phyloP scores from a whole-genome alignment of 1,284 basidiomycete species.

The Gomphus sp. region DNA sequence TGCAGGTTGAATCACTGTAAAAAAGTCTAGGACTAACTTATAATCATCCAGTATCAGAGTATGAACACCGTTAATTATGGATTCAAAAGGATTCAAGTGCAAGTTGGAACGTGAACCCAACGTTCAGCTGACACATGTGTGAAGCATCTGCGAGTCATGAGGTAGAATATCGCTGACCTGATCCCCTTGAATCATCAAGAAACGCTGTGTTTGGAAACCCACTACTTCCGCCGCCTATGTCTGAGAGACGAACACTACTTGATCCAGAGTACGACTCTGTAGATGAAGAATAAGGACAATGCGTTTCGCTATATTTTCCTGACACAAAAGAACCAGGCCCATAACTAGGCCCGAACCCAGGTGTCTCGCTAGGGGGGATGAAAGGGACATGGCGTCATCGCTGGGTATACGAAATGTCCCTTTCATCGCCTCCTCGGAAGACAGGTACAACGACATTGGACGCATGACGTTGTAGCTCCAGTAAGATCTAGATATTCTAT shows the following conservation, averaged over 20 bases:
- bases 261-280: background rate
- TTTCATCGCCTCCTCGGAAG: background rate
- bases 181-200: background rate
- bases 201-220: background rate
- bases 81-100: no score
- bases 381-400: no score
- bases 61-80: no score
- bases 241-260: background rate
- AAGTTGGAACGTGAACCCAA: no score
- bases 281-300: slow-evolving; percentile 1
- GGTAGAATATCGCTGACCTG: slow-evolving; percentile 14
- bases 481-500: no score
- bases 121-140: background rate
- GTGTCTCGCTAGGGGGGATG: background rate
- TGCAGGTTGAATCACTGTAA: no score
- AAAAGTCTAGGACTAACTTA: no score
- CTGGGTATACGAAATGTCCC: no score
- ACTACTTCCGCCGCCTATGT: background rate
- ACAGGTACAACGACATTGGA: background rate
- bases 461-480: slow-evolving; percentile 3
- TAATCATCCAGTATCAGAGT: no score
- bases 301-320: slow-evolving; percentile 22
- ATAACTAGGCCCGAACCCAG: slow-evolving; percentile 13
- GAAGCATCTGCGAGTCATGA: slow-evolving; percentile 16
- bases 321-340: slow-evolving; percentile 3